Evolutionary conservation across 2,329 filamentous ascomycete species (phyloP).

Genomic region (Teratosphaeria viscida): DNA sequence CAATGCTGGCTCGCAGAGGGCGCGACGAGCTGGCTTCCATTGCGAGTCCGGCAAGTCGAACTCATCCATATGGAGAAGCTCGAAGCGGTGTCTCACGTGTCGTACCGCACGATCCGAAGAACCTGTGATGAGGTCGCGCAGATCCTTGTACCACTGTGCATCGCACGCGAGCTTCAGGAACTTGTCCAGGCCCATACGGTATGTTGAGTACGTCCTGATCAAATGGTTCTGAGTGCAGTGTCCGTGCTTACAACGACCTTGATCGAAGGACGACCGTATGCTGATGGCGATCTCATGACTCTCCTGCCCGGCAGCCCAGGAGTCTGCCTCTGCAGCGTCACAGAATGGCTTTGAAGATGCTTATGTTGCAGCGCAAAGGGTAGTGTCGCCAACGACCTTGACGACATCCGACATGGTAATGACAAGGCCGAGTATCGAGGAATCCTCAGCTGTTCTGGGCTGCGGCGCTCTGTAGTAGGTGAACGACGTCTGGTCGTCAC

Average conservation of each 20-base stretch:
- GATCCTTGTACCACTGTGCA: conserved; percentile 4
- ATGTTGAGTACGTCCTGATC: neutral
- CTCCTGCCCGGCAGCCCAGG: neutral
- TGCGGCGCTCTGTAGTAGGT: neutral
- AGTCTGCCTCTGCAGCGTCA: neutral
- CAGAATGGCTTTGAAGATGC: neutral
- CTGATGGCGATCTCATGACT: neutral
- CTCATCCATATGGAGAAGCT: neutral
- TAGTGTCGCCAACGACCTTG: neutral
- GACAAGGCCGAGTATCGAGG: too few species aligned
- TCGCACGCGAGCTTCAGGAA: neutral
- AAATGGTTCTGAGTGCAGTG: neutral
- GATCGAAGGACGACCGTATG: neutral
- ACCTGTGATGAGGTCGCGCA: neutral
- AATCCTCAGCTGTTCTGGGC: neutral
- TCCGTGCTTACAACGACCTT: neutral
- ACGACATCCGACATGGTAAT: neutral
- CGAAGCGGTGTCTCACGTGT: neutral
- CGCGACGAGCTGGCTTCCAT: neutral
- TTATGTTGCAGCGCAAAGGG: neutral
- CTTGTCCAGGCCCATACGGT: neutral
- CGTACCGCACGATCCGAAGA: neutral
- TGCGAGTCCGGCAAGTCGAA: neutral
- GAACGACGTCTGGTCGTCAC: neutral
- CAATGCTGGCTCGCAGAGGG: neutral